Conservation (phyloP, 2,329 filamentous ascomycete species). For the Coniochaeta hoffmannii region DNA sequence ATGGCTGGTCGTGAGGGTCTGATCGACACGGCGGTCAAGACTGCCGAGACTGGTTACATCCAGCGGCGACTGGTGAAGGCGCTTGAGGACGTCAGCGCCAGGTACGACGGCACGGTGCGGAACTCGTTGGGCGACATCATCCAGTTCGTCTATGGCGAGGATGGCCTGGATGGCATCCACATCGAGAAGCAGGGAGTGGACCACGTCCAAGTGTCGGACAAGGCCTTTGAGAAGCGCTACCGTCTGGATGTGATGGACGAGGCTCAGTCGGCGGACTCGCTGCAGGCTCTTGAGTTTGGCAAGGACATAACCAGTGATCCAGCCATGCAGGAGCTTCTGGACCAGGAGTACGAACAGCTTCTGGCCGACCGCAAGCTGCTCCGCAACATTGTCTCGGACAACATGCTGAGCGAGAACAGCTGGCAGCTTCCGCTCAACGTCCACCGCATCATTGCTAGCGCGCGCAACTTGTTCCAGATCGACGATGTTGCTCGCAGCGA, state of each 20-base stretch:
- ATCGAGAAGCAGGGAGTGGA: constrained; percentile 93
- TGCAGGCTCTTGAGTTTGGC: constrained; percentile 79
- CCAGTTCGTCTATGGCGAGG: constrained; percentile 96
- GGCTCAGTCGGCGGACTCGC: constrained; percentile 41
- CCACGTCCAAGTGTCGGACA: constrained; percentile 71
- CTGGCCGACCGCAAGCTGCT: constrained; percentile 67
- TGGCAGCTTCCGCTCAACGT: constrained; percentile 94
- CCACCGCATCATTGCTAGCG: constrained; percentile 80
- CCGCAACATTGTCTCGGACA: constrained; percentile 56
- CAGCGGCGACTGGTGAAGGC: constrained; percentile 98
- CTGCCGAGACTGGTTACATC: constrained; percentile 97
- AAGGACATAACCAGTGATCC: constrained; percentile 81
- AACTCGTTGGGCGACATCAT: constrained; percentile 96
- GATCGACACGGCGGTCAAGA: constrained; percentile 99
- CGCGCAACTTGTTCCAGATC: constrained; percentile 85
- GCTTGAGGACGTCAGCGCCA: constrained; percentile 93
- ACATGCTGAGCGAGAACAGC: constrained; percentile 66
- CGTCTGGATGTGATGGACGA: constrained; percentile 79
- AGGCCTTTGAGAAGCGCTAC: constrained; percentile 73
- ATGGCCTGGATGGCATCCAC: constrained; percentile 85
- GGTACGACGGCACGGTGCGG: constrained; percentile 94
- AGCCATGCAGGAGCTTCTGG: constrained; percentile 78
- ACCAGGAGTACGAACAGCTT: constrained; percentile 80
- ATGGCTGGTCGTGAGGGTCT: constrained; percentile 99
- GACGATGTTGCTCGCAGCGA: constrained; percentile 82